A percentile compares a stretch with the other conserved stretches of the same genome.
Evolutionary conservation across 75 land plant species (phyloP).

Genomic region (Selaginella moellendorffii): DNA sequence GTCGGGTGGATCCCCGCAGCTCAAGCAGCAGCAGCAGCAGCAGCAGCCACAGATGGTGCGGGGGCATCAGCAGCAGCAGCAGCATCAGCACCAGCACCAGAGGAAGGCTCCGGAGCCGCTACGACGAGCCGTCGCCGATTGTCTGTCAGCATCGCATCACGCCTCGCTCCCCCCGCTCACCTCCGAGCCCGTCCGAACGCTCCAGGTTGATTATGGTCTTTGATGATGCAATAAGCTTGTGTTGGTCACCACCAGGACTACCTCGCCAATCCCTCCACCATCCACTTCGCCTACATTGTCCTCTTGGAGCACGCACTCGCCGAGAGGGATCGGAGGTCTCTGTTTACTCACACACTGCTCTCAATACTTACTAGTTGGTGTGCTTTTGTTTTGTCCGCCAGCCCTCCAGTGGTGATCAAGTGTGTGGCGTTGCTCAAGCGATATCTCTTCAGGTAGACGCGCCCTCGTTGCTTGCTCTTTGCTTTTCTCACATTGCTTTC

Average conservation of each 20-base stretch:
- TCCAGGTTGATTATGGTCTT: slow-evolving; percentile 42
- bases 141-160: slow-evolving; percentile 49
- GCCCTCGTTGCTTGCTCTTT: background rate
- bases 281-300: slow-evolving; percentile 65
- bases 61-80: slow-evolving; percentile 15
- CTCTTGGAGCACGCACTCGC: slow-evolving; percentile 92
- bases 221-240: background rate
- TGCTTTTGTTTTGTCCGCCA: slow-evolving; percentile 18
- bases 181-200: slow-evolving; percentile 73
- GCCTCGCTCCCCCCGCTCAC: slow-evolving; percentile 24
- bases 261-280: slow-evolving; percentile 45
- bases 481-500: background rate
- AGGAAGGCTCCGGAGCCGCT: slow-evolving; percentile 95
- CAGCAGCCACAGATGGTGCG: background rate
- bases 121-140: slow-evolving; percentile 91
- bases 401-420: slow-evolving; percentile 91
- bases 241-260: slow-evolving; percentile 88
- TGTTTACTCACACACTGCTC: background rate
- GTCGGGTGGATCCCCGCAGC: too few relatives aligned
- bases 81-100: slow-evolving; percentile 41
- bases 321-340: slow-evolving; percentile 98
- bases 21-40: background rate
- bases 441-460: slow-evolving; percentile 67
- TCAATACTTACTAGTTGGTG: background rate
- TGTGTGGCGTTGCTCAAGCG: slow-evolving; percentile 81